Evolutionary conservation across 1,284 basidiomycete genomes (phyloP), one percentile per base, ranked within the genome.

Genomic region (Mixia osmundae): DNA sequence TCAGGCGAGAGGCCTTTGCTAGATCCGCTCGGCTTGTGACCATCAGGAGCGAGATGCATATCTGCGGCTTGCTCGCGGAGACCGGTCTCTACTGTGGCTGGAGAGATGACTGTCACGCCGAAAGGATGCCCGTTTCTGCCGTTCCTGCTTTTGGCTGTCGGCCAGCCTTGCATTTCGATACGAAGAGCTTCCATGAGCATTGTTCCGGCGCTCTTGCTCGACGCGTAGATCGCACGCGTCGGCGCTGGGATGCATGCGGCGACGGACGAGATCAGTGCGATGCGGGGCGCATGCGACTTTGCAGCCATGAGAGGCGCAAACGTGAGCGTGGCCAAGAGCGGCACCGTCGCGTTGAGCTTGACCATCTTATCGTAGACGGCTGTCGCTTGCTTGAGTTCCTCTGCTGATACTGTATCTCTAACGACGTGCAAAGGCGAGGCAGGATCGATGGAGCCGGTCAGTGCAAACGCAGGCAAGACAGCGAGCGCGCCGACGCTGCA

Each of bases 171-270:
- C 9, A 40, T n/a, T 27, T 41, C 40, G 16, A 38, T 41, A 8
- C 36, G 25, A 20, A 38, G 25, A 24, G 33, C 26, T 4, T 32
- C 25, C 7, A 37, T 26, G 10, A 37, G 27, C 36, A 41, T 38
- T 8, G 32, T 32, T 19, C 35, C 23, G 5, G 36, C 40, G 4
- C 33, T 34, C 32, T 41, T 41, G 36, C 35, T 19, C 12, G 40
- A 33, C 16, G 34, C 40, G 30, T 41, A 41, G 15, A 41, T 37
- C 12, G 36, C 35, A 15, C 40, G 40, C 11, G 40, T 41, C n/a
- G 40, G 40, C 1, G 40, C 40, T 8, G 40, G 36, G 14, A 41
- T 35, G 24, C 35, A 31, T 7, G 40, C 36, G 9, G 40, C 40
- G 5, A 41, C 40, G 11, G 27, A 31, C 5, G 40, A 41, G 3